Base-by-base conservation (phyloP, 495 filamentous ascomycete species). In the Daldinia caldariorum region DNA sequence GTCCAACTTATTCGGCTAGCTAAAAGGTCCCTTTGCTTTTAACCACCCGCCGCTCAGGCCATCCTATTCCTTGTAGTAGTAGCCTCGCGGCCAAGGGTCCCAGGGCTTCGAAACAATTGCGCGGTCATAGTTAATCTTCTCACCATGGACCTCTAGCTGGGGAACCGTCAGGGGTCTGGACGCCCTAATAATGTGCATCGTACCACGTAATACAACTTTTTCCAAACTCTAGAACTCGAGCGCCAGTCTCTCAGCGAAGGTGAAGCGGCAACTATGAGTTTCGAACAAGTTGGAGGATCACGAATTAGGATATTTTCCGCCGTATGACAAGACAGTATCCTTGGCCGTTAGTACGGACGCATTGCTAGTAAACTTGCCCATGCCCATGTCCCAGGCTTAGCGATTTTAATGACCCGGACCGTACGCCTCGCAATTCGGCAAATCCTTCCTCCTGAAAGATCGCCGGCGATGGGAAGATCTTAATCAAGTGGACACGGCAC, bases 381-480 rank as follows among this genome's bases (percentile, higher is more conserved):
- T 26, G 3, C 26, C 26, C 26, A 26, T 57, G 47, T 6, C 7
- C 69, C 53, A 67, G 55, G 55, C 69, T 47, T 60, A 38, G 45
- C 43, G 56, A 61, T 66, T 57, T 1, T 57, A 35, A 35, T 57
- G 43, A 49, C 18, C 64, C 60, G 39, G 53, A 59, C 57, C 43
- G 49, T 53, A 58, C 68, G 43, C 65, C 65, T 68, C 57, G 70
- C 69, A 65, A 72, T 61, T 68, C 70, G 70, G 58, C 22, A 67
- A 61, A 37, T 60, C 56, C 22, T 61, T 60, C 57, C 70, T 62
- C 56, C 57, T 66, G 51, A 72, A 43, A 62, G 70, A 72, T 72
- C 65, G 61, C 61, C 70, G 49, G 41, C 58, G 70, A 71, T 62
- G 61, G 61, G 70, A 72, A 69, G 70, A 72, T 72, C 70, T 72